Evolutionary conservation across 805 yeast species (phyloP).

Genomic region (Lipomyces starkeyi): DNA sequence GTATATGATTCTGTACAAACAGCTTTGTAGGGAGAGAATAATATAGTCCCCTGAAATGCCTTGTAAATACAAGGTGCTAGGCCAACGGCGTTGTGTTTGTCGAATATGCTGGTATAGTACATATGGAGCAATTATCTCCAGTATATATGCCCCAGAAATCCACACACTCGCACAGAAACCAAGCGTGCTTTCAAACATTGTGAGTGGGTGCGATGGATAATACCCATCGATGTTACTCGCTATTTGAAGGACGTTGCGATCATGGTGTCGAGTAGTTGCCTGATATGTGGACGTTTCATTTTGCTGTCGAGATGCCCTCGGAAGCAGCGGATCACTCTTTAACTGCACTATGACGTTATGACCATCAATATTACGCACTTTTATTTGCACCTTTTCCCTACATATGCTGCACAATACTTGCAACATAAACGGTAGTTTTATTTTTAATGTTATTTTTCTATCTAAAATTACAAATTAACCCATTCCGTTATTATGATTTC

Average conservation of each 20-base stretch:
- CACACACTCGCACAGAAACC: background rate
- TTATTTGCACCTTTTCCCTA: no score
- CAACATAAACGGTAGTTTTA: background rate
- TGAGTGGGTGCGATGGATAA: background rate
- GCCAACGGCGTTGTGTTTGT: background rate
- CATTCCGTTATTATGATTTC: background rate
- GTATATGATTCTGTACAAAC: constrained; percentile 9
- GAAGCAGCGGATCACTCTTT: background rate
- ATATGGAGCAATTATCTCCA: constrained; percentile 15
- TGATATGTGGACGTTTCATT: no score
- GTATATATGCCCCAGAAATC: background rate
- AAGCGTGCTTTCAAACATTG: background rate
- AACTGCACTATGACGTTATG: no score
- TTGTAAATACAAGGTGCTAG: background rate
- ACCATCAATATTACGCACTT: no score
- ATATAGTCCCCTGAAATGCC: constrained; percentile 26
- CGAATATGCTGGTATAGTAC: constrained; percentile 14
- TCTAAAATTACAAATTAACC: background rate
- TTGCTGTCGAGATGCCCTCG: background rate
- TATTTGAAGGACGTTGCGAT: background rate
- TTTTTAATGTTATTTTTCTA: background rate
- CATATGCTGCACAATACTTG: no score
- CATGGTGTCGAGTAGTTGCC: background rate
- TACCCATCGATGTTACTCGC: background rate
- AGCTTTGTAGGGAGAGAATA: constrained; percentile 8